phyloP scores from a whole-genome alignment of 2,329 filamentous ascomycete genomes.

The Ascochyta clinopodiicola region DNA sequence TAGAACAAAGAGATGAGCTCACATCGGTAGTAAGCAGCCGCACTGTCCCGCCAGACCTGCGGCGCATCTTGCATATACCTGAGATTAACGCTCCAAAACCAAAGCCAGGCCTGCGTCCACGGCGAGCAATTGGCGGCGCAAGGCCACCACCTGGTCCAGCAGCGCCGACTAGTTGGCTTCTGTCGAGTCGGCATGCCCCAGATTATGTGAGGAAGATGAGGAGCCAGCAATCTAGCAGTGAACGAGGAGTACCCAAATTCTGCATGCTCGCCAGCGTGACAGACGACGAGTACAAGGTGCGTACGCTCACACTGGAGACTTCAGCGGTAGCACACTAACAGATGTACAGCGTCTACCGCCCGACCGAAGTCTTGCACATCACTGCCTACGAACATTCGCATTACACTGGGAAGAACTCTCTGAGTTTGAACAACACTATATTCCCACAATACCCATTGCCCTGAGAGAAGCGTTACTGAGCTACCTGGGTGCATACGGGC shows the following conservation, averaged over 20 bases:
- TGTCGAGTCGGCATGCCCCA: constrained; percentile 41
- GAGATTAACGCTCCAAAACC: constrained; percentile 55
- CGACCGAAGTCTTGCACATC: constrained; percentile 56
- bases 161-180: constrained; percentile 55
- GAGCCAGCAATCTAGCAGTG: constrained; percentile 20
- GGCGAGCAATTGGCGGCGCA: constrained; percentile 32
- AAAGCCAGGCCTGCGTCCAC: constrained; percentile 47
- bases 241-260: constrained; percentile 22
- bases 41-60: constrained; percentile 54
- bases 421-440: constrained; percentile 62
- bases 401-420: constrained; percentile 63
- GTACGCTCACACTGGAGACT: background rate
- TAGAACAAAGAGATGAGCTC: constrained; percentile 53
- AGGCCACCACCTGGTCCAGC: constrained; percentile 53
- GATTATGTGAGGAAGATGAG: constrained; percentile 22
- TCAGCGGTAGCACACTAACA: constrained; percentile 27
- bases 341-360: constrained; percentile 39
- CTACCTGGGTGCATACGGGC: constrained; percentile 61
- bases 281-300: constrained; percentile 38
- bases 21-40: constrained; percentile 50
- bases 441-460: constrained; percentile 59
- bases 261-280: constrained; percentile 33
- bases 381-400: constrained; percentile 61
- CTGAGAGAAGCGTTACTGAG: constrained; percentile 62
- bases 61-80: constrained; percentile 53